These are phyloP conservation scores for Durusdinium trenchii DNA, from an alignment of 73 alveolate species.

Conservation along the genomic window DNA sequence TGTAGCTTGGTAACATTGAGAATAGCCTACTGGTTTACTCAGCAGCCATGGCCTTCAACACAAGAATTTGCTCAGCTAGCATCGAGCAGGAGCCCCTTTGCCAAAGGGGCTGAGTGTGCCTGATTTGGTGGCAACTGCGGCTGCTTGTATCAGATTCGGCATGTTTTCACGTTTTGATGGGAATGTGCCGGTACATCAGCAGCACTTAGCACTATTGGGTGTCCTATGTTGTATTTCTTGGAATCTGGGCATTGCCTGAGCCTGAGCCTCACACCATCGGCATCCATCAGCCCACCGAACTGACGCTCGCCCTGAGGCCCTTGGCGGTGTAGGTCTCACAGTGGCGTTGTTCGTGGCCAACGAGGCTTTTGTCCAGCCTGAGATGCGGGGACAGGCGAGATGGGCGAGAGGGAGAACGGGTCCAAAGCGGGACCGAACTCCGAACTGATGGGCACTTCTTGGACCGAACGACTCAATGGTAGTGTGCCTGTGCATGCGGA, in stretches of 20 bases:
- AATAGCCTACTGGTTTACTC: background rate
- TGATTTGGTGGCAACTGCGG: conserved; percentile 72
- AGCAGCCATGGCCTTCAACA: background rate
- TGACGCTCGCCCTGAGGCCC: conserved; percentile 40
- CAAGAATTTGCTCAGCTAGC: no score
- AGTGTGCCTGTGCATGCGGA: no score
- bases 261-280: no score
- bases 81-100: conserved; percentile 51
- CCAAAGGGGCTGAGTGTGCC: conserved; percentile 75
- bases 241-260: no score
- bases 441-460: background rate
- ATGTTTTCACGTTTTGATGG: background rate
- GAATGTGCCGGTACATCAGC: background rate
- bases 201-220: no score
- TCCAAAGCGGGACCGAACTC: background rate
- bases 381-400: conserved; percentile 85
- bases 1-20: background rate
- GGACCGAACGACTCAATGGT: no score
- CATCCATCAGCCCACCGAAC: no score
- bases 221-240: no score
- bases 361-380: conserved; percentile 88
- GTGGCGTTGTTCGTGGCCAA: conserved; percentile 89
- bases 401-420: background rate
- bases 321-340: conserved; percentile 86
- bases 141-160: background rate